Conservation (phyloP, 768 basidiomycete species). For the Russula griseocarnosa region DNA sequence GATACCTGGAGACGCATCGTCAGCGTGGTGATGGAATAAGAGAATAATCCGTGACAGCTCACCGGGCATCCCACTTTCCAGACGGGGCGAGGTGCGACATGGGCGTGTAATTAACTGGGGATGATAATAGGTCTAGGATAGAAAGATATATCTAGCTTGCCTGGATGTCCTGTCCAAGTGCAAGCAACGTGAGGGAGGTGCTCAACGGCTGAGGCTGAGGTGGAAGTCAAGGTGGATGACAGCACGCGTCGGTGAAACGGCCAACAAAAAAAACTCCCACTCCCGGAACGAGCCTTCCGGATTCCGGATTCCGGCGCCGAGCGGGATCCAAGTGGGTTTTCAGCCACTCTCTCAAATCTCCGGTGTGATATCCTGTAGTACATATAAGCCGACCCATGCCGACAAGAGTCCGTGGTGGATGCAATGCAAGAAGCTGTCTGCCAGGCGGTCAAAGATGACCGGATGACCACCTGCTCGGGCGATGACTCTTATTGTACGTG, state of each 20-base stretch:
- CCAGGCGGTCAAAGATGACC: background rate
- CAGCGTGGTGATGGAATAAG: slow-evolving; percentile 7
- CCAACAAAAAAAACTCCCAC: slow-evolving; percentile 10
- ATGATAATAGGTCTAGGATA: slow-evolving; percentile 35
- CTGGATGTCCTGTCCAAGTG: slow-evolving; percentile 37
- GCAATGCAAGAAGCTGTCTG: background rate
- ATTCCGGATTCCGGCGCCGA: slow-evolving; percentile 12
- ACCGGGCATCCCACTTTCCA: slow-evolving; percentile 78
- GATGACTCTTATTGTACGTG: background rate
- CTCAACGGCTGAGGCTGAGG: slow-evolving; percentile 21
- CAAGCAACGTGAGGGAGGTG: slow-evolving; percentile 29
- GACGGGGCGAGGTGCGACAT: slow-evolving; percentile 51
- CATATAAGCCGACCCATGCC: background rate
- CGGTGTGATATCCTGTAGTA: background rate
- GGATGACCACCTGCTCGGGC: background rate
- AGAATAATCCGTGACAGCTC: slow-evolving; percentile 24
- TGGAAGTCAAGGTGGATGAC: slow-evolving; percentile 29
- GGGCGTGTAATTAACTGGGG: slow-evolving; percentile 32
- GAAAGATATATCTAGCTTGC: slow-evolving; percentile 33
- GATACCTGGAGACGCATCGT: slow-evolving; percentile 40
- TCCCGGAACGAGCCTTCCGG: slow-evolving; percentile 1
- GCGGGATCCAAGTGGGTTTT: background rate
- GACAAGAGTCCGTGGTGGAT: background rate
- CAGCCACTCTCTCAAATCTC: too few relatives aligned
- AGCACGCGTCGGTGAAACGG: slow-evolving; percentile 2